These are phyloP conservation scores for Melanogaster broomeanus DNA, from an alignment of 768 basidiomycete genomes.

Conservation along the genomic window DNA sequence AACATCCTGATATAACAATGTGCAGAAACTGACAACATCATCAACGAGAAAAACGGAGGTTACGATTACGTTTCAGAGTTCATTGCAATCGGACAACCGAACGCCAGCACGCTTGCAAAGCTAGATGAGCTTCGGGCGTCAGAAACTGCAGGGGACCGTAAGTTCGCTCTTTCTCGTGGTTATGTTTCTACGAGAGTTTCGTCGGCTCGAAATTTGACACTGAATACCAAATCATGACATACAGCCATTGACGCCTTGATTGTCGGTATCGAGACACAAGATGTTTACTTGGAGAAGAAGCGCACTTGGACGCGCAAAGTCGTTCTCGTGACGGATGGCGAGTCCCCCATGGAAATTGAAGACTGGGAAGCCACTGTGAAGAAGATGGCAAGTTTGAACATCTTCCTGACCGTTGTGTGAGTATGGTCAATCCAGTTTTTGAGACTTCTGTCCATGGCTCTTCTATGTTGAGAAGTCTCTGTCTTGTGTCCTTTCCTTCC, in stretches of 20 bases:
- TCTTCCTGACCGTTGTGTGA: slow-evolving; percentile 74
- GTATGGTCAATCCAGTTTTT: slow-evolving; percentile 16
- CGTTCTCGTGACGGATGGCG: slow-evolving; percentile 83
- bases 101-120: slow-evolving; percentile 63
- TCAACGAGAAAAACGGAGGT: slow-evolving; percentile 61
- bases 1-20: not conserved
- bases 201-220: not conserved
- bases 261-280: slow-evolving; percentile 82
- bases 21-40: slow-evolving; percentile 64
- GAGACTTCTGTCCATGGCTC: not conserved
- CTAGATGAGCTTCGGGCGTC: slow-evolving; percentile 62
- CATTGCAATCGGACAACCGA: slow-evolving; percentile 68
- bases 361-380: slow-evolving; percentile 71
- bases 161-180: slow-evolving; percentile 20
- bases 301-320: slow-evolving; percentile 86
- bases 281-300: slow-evolving; percentile 64
- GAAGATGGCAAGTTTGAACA: slow-evolving; percentile 60
- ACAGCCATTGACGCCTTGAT: slow-evolving; percentile 86
- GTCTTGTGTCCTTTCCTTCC: not conserved
- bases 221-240: not conserved
- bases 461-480: too few species aligned
- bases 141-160: slow-evolving; percentile 64
- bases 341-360: slow-evolving; percentile 69
- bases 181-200: not conserved
- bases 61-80: slow-evolving; percentile 77